Base-by-base conservation (phyloP, 805 yeast genomes). In the Yarrowia osloensis region DNA sequence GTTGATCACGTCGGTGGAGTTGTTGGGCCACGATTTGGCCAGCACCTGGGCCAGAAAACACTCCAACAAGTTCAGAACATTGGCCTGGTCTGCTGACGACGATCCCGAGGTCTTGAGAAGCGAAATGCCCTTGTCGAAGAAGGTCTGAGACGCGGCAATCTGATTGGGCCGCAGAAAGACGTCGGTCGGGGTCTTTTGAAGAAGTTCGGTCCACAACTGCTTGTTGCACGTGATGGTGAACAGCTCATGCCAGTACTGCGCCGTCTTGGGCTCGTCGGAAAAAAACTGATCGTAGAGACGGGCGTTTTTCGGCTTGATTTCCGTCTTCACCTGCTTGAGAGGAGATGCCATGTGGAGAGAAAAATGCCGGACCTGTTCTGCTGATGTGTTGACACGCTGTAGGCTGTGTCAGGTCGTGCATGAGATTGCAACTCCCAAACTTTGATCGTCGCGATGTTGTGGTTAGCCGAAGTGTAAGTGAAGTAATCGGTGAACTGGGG, bases 1-100 rank as follows among this genome's bases (percentile, higher is more conserved):
- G 2, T 74, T 42, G 21, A 78, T 75, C 4, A 72, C 68, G 21
- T 77, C 79, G 0, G 77, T 62, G 24, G 74, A 70, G 40, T 68
- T 70, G 63, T 71, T 71, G 9, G 76, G 68, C 49, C 76, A 72
- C 22, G 69, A 69, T 68, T 73, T 74, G 46, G 68, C 67, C 33
- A 75, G 70, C 0, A 77, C 66, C 42, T 71, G 72, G 42, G 74
- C 74, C 42, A 77, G 68, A 50, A 74, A 71, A 9, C 72, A 70
- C 28, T 68, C 67, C 39, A 75, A 67, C 12, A 75, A 69, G n/a
- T 33, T 52, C 49, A 74, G 68, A 3, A 61, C 66, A 35, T 61
- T 61, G 31, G 73, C 40, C 46, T 74, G 74, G 55, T 69, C 70
- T 4, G 70, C 71, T 8, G 46, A 47, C 15, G 68, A 42, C 17